These are phyloP conservation scores for Limnanthes douglasii DNA, from an alignment of 345 rosid genomes.

Conservation along the genomic window DNA sequence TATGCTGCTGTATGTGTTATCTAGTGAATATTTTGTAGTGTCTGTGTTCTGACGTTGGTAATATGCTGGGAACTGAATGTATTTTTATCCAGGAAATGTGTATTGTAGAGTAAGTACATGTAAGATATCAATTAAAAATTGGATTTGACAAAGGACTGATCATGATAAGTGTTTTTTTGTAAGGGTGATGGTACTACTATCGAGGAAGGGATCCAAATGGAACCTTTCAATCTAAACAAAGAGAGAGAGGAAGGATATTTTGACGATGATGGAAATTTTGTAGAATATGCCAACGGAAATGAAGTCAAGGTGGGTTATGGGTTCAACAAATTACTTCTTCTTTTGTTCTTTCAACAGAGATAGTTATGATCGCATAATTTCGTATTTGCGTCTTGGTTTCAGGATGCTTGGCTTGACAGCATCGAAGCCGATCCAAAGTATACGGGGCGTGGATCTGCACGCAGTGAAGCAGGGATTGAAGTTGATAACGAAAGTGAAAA, in stretches of 20 bases:
- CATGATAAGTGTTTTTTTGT: slow-evolving; percentile 22
- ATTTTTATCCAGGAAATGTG: too few species aligned
- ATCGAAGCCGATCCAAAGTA: slow-evolving; percentile 38
- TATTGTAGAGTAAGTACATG: too few species aligned
- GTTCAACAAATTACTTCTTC: neutral
- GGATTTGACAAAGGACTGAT: slow-evolving; percentile 8
- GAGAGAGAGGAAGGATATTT: slow-evolving; percentile 98
- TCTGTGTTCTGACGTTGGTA: too few species aligned
- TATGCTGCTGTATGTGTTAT: too few species aligned
- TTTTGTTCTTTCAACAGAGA: neutral
- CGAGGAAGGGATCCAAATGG: slow-evolving; percentile 87
- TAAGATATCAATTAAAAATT: too few species aligned
- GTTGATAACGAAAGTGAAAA: slow-evolving; percentile 17
- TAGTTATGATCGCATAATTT: neutral
- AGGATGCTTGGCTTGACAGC: slow-evolving; percentile 99
- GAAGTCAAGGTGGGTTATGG: slow-evolving; percentile 48
- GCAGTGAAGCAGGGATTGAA: slow-evolving; percentile 16
- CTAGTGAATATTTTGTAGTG: too few species aligned
- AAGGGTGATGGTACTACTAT: slow-evolving; percentile 60
- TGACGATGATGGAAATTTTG: slow-evolving; percentile 80
- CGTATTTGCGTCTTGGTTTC: slow-evolving; percentile 13
- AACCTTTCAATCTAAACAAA: slow-evolving; percentile 78
- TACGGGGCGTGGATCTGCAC: slow-evolving; percentile 22
- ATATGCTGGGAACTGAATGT: too few species aligned
- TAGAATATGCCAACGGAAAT: slow-evolving; percentile 65